Evolutionary conservation across 331 rosid genomes (phyloP).

Genomic region (Acacia concinna): DNA sequence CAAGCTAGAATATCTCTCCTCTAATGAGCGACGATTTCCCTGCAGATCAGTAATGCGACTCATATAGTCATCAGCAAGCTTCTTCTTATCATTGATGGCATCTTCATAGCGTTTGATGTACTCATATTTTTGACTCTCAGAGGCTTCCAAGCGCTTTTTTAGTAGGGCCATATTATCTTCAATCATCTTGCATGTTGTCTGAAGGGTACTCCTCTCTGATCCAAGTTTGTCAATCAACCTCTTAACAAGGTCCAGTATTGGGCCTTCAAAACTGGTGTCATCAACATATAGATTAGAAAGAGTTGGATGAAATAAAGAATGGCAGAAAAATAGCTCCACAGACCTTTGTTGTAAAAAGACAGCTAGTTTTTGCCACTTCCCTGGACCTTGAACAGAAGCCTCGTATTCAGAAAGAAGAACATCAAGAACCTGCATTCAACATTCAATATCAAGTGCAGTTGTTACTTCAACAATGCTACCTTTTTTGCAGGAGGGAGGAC

Average conservation of each 20-base stretch:
- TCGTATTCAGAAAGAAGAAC: conserved; percentile 81
- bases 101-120: conserved; percentile 83
- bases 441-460: not conserved
- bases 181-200: conserved; percentile 64
- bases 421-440: conserved; percentile 75
- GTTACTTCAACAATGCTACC: conserved; percentile 14
- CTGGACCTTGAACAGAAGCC: conserved; percentile 76
- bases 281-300: conserved; percentile 8
- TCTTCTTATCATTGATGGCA: conserved; percentile 79
- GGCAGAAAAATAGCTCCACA: not conserved
- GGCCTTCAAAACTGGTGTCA: conserved; percentile 81
- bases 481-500: not conserved
- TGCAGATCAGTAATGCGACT: conserved; percentile 77
- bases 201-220: conserved; percentile 68
- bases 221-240: conserved; percentile 76
- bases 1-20: conserved; percentile 70
- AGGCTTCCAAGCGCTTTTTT: conserved; percentile 78
- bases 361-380: conserved; percentile 84
- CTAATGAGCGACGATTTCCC: conserved; percentile 63
- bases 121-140: conserved; percentile 71
- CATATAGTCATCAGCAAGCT: conserved; percentile 82
- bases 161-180: conserved; percentile 74
- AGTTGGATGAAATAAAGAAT: not conserved
- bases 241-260: conserved; percentile 68
- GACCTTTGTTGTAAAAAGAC: conserved; percentile 83